Conservation (phyloP, 495 filamentous ascomycete genomes). For the Penicillium mononematosum region DNA sequence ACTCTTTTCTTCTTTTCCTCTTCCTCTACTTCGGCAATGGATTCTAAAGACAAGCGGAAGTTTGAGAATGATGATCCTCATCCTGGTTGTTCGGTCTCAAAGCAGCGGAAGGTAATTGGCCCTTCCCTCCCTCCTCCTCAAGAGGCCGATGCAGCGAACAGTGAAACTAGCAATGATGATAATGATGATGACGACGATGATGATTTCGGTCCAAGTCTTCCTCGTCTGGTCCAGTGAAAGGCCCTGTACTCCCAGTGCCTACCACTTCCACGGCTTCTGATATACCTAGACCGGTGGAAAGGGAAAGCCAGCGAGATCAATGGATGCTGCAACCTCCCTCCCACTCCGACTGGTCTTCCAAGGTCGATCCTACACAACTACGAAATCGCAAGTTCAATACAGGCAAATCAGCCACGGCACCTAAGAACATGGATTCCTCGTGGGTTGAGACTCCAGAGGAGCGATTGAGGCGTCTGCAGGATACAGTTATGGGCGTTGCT, state of each 20-base stretch:
- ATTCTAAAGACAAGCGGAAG: slow-evolving; percentile 21
- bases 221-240: slow-evolving; percentile 43
- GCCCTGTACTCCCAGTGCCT: slow-evolving; percentile 6
- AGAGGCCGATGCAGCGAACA: slow-evolving; percentile 26
- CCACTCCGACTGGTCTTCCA: slow-evolving; percentile 56
- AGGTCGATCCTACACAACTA: slow-evolving; percentile 81
- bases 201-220: slow-evolving; percentile 81
- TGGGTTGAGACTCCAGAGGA: slow-evolving; percentile 95
- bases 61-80: slow-evolving; percentile 7
- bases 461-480: slow-evolving; percentile 73
- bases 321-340: slow-evolving; percentile 94
- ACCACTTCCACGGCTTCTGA: not conserved
- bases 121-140: slow-evolving; percentile 31
- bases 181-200: slow-evolving; percentile 56
- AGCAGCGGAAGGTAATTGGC: slow-evolving; percentile 35
- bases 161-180: slow-evolving; percentile 18
- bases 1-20: too few relatives aligned
- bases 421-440: slow-evolving; percentile 52
- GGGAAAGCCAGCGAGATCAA: slow-evolving; percentile 63
- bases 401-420: slow-evolving; percentile 54
- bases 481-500: slow-evolving; percentile 78
- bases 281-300: slow-evolving; percentile 13
- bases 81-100: slow-evolving; percentile 5
- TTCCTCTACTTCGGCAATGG: slow-evolving; percentile 2
- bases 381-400: slow-evolving; percentile 81